Base-by-base conservation (phyloP, 2,329 filamentous ascomycete genomes). In the Aspergillus sp. region DNA sequence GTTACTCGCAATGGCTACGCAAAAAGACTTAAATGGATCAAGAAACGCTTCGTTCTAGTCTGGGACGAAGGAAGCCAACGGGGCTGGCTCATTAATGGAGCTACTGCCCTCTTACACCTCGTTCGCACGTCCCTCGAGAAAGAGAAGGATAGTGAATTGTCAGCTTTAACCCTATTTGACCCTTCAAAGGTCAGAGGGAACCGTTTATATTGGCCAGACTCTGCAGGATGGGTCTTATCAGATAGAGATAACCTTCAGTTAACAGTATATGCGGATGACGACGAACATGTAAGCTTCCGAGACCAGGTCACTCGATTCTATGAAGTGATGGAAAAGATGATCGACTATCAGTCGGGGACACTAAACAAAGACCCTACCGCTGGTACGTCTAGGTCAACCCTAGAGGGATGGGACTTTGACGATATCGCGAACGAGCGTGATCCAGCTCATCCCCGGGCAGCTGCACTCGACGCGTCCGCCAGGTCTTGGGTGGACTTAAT, bases 401-500 rank as follows among this genome's bases (percentile, higher is more conserved):
- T 74, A 8, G 71, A 73, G 49, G 71, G 72, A 12, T 68, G 60
- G 52, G 70, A 74, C 33, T 68, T 73, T 37, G 62, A 64, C 2
- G 65, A 67, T 7, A 49, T 68, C 3, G 63, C 60, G 14, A 57
- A 40, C 6, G 59, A 66, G 2, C 49, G 61, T 17, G 67, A 68
- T 19, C 64, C 61, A 2, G 49, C 69, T 6, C 62, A 64, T 14
- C 65, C 68, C 3, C 62, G 67, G 3, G 55, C 55, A 1, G 53
- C 62, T 4, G 60, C 49, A 0, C 48, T 69, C 5, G 17, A 19
- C 8, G 11, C 40, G n/a, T 58, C 4, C 33, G 60, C 1, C 44
- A 43, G 4, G 69, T 65, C 0, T 61, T 63, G 72, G 73, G 59
- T 71, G 17, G 69, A 73, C 47, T 68, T 75, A 14, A 66, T 63